Evolutionary conservation across 2,329 filamentous ascomycete genomes (phyloP), one percentile per base, ranked within the genome.

Genomic region (Fusarium citri): DNA sequence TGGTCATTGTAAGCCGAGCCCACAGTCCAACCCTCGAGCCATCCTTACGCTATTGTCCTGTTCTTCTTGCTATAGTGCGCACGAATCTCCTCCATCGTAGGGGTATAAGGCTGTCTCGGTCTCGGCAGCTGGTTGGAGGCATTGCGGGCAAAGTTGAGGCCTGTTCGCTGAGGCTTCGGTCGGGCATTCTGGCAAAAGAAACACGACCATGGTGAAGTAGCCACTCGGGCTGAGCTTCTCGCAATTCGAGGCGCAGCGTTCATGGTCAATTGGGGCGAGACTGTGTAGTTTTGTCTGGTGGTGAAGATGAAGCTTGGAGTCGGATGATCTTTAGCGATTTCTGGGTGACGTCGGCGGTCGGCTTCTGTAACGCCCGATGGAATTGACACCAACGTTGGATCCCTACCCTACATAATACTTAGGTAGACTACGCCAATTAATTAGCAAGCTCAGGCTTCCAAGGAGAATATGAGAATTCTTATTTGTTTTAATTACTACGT

Each of bases 11-110:
- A 54, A 78, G 72, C 69, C 40, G 40, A 31, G 20, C 31, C 5
- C 50, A 15, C 23, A 37, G 40, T 28, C 12, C 11, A 43, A 7
- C 34, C 6, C 20, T 11, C 12, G 3, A 30, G 9, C 18, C 4
- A 42, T 9, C 16, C 66, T 55, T 79, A 82, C 81, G 78, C 78
- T 77, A 77, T 90, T 11, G 91, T 91, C 67, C 84, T 82, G 74
- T 94, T 94, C 82, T 89, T 91, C 73, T 83, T 81, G 69, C 85
- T 87, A 72, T 92, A 93, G 22, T 89, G 85, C 53, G 85, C 87
- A 28, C 86, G 86, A 78, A 92, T 81, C 72, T 88, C 83, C 45
- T 90, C 88, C 88, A 93, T 92, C 7, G 79, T 76, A 50, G 76
- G 77, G 49, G 70, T 76, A 58, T 59, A 77, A 50, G 62, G 69